Evolutionary conservation across 768 basidiomycete species (phyloP).

Genomic region (Tricholoma terreum): DNA sequence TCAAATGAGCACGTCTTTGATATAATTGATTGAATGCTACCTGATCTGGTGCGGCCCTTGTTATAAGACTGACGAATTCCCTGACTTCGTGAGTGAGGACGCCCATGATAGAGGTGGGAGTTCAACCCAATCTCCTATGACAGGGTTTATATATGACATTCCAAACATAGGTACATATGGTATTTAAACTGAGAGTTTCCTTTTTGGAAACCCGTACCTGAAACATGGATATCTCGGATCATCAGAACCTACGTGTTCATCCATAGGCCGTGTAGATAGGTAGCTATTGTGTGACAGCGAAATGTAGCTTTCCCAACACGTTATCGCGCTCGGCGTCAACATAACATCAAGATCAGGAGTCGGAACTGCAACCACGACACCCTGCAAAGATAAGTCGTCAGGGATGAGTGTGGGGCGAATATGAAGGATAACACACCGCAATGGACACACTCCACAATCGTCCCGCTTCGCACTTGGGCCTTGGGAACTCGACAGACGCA

Average conservation of each 20-base stretch:
- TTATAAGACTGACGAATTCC: conserved; percentile 30
- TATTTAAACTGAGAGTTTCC: background rate
- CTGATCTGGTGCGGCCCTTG: conserved; percentile 49
- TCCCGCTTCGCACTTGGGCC: conserved; percentile 84
- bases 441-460: conserved; percentile 93
- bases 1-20: background rate
- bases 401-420: conserved; percentile 1
- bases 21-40: conserved; percentile 23
- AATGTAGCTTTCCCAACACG: too few relatives aligned
- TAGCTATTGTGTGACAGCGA: too few relatives aligned
- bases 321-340: background rate
- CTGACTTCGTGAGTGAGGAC: conserved; percentile 38
- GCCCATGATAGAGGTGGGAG: conserved; percentile 33
- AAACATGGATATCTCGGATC: background rate
- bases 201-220: background rate
- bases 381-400: conserved; percentile 41
- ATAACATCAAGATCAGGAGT: conserved; percentile 44
- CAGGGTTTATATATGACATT: background rate
- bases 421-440: conserved; percentile 68
- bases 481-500: conserved; percentile 98
- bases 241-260: too few relatives aligned
- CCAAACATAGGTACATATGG: background rate
- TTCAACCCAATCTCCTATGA: background rate
- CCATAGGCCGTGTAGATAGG: too few relatives aligned
- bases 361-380: conserved; percentile 89